A percentile compares a stretch with the other conserved stretches of the same genome.
These are phyloP conservation scores for Fraxinus sp. DNA, from an alignment of 305 asterid genomes.

Conservation along the genomic window DNA sequence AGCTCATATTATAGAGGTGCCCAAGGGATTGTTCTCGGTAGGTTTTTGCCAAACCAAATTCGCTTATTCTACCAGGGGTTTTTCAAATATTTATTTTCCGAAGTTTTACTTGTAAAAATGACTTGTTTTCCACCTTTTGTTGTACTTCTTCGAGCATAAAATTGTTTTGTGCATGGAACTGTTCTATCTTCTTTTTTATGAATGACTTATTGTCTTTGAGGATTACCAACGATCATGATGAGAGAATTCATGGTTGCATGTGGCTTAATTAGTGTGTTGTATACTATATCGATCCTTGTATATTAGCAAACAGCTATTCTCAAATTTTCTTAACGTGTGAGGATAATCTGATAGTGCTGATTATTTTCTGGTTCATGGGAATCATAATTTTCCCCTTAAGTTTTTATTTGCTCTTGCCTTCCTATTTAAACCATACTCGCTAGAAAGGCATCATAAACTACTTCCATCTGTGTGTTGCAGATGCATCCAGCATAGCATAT, in stretches of 20 bases:
- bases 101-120: conserved; percentile 7
- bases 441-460: not conserved
- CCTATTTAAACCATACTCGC: not conserved
- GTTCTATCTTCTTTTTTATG: not conserved
- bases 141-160: not conserved
- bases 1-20: conserved; percentile 25
- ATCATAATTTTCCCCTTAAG: not conserved
- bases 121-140: not conserved
- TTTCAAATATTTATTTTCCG: not conserved
- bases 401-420: not conserved
- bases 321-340: not conserved
- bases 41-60: conserved; percentile 24
- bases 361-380: not conserved
- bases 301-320: not conserved
- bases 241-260: not conserved
- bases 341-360: not conserved
- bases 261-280: not conserved
- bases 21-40: conserved; percentile 61
- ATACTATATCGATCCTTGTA: not conserved
- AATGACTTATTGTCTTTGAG: not conserved
- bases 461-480: no score
- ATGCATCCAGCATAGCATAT: no score
- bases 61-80: conserved; percentile 3
- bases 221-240: not conserved
- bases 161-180: not conserved